A percentile compares a stretch with the other conserved stretches of the same genome.
Conservation (phyloP, 2,329 filamentous ascomycete species). For the Ramularia endophylla region DNA sequence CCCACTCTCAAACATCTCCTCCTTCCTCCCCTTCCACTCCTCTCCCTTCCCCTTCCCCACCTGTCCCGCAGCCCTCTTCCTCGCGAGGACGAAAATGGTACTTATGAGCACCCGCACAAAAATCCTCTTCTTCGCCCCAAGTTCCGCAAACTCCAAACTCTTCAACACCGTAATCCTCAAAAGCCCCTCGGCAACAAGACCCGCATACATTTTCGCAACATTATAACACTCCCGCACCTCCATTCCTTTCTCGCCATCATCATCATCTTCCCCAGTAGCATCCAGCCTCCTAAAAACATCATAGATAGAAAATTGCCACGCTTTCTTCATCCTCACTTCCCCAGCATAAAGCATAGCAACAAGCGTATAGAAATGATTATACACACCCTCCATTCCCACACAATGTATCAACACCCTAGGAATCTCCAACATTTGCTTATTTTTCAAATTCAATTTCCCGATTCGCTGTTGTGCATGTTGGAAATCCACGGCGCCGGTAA, state of each 20-base stretch:
- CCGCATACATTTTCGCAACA: slow-evolving; percentile 60
- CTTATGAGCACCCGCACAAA: slow-evolving; percentile 80
- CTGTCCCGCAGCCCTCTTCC: slow-evolving; percentile 32
- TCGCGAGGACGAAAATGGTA: slow-evolving; percentile 56
- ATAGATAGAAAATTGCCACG: slow-evolving; percentile 84
- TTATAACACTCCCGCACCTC: slow-evolving; percentile 57
- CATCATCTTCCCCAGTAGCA: slow-evolving; percentile 57
- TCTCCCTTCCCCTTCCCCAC: slow-evolving; percentile 39
- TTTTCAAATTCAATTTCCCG: slow-evolving; percentile 76
- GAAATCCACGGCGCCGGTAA: slow-evolving; percentile 79
- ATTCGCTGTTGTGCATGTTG: slow-evolving; percentile 78
- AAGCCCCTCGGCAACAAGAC: slow-evolving; percentile 54
- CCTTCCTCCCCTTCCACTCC: slow-evolving; percentile 8
- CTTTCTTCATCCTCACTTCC: slow-evolving; percentile 68
- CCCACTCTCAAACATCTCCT: slow-evolving; percentile 44
- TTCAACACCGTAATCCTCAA: slow-evolving; percentile 54
- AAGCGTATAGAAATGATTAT: slow-evolving; percentile 91
- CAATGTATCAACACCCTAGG: slow-evolving; percentile 84
- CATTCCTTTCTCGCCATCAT: slow-evolving; percentile 50
- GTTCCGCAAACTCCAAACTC: slow-evolving; percentile 61
- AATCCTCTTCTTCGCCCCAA: slow-evolving; percentile 67
- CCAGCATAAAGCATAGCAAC: slow-evolving; percentile 73
- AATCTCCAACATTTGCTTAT: slow-evolving; percentile 78
- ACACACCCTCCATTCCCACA: slow-evolving; percentile 70
- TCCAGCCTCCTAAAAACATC: slow-evolving; percentile 75